Base-by-base conservation (phyloP, 805 yeast species). In the Barnettozyma populi region DNA sequence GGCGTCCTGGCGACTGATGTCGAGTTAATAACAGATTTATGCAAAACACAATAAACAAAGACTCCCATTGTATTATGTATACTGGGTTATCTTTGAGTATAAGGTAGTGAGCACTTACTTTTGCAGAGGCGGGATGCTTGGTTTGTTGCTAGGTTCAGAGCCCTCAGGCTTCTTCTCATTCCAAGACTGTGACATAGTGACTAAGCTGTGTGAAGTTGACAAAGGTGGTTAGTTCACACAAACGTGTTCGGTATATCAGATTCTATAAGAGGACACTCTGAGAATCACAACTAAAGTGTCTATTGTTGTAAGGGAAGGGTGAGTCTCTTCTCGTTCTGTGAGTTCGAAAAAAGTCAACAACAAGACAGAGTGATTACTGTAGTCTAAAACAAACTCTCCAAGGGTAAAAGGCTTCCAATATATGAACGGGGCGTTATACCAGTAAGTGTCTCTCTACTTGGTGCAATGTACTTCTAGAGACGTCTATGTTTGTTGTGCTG, bases 111-210 rank as follows among this genome's bases (percentile, higher is more conserved):
- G 18, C 16, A 60, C 66, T 46, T 48, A 62, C 65, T 55, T 58
- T 54, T 56, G 62, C 14, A 60, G 25, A 16, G 65, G 58, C 9
- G 58, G 63, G 31, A 62, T 57, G 2, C 55, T 58, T 20, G 62
- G 61, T 43, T 61, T 57, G 43, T 54, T 57, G 31, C 44, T 45
- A 25, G 20, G 13, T n/a, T 54, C 63, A n/a, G 51, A 2, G 27
- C 46, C 48, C 36, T 61, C 63, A 13, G 53, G 18, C 42, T 55
- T 54, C 43, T 55, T 54, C 27, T 53, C 54, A 36, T 56, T 55
- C 67, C 67, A 60, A 40, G 54, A 52, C 32, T 59, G 59, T 21
- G 63, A 52, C 63, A 59, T 57, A 8, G 29, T 37, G 29, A 8
- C 13, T 18, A 13, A 18, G 11, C 16, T 18, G 21, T 18, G 13